Base-by-base conservation (phyloP, 2,329 filamentous ascomycete species). In the Xylaria sp. region DNA sequence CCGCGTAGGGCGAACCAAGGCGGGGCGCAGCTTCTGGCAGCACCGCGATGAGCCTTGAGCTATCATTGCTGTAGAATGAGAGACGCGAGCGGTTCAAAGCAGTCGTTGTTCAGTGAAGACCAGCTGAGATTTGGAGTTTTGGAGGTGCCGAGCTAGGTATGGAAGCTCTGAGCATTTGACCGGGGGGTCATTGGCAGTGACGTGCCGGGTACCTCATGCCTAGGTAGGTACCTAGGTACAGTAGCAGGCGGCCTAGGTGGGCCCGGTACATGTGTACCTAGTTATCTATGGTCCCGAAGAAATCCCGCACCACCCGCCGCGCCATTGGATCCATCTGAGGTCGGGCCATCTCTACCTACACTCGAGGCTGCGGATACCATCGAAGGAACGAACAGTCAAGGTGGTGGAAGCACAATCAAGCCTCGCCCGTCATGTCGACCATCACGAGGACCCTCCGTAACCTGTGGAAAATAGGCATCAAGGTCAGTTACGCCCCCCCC, bases 381-480 rank as follows among this genome's bases (percentile, higher is more conserved):
- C 29, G 9, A 26, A 26, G 24, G 6, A 26, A 26, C 24, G 24
- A 53, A 48, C 52, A 43, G 52, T 48, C 52, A 51, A 57, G 44
- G 53, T 52, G 58, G 40, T 46, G 22, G 58, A 52, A 61, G 57
- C 59, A 59, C 68, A 61, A 71, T 71, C 70, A 66, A 63, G 57
- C 66, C 61, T 61, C 72, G 71, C 72, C 72, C 69, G 74, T 73
- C 73, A 99, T 99, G 94, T 97, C 94, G 80, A 96, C 91, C 57
- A 79, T 96, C 68, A 76, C 87, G 63, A 88, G 94, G 76, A 97
- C 93, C 21, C 76, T 97, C 70, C 83, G 87, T 75, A 96, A 97
- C 74, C 73, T 97, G 71, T 88, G 91, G 80, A 88, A 85, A 77
- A 85, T 96, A 72, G 94, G 94, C 50, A 70, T 97, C 70, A 96